A percentile compares a stretch with the other conserved stretches of the same genome.
Evolutionary conservation across 1,139 yeast genomes (phyloP).

Genomic region (Meyerozyma athensensis): DNA sequence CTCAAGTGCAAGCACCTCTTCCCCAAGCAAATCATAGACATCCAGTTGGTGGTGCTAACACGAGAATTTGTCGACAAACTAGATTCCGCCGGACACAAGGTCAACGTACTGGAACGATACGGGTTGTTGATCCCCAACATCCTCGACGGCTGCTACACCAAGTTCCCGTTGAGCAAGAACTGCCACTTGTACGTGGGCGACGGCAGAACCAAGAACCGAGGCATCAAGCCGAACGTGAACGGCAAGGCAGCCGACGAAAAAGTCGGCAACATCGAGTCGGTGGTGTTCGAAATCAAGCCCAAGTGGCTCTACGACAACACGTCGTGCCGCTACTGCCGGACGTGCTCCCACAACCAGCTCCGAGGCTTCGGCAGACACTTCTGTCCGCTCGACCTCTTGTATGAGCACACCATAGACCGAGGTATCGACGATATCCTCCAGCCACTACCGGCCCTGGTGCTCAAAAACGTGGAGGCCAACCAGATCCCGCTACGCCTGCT

Average conservation of each 20-base stretch:
- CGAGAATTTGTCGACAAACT: slow-evolving; percentile 29
- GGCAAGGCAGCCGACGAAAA: neutral
- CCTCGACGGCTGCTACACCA: slow-evolving; percentile 28
- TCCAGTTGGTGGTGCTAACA: slow-evolving; percentile 35
- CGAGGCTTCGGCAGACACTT: slow-evolving; percentile 32
- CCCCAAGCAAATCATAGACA: slow-evolving; percentile 35
- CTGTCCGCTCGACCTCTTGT: slow-evolving; percentile 41
- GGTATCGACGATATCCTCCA: slow-evolving; percentile 34
- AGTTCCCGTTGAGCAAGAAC: slow-evolving; percentile 29
- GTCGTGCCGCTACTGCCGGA: slow-evolving; percentile 37
- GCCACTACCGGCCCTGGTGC: slow-evolving; percentile 21
- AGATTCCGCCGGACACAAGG: slow-evolving; percentile 22
- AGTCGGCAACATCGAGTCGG: slow-evolving; percentile 19
- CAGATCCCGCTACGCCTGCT: slow-evolving; percentile 28
- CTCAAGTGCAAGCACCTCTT: slow-evolving; percentile 37
- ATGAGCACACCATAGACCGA: slow-evolving; percentile 26
- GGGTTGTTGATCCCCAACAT: slow-evolving; percentile 42
- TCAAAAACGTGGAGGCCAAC: slow-evolving; percentile 16
- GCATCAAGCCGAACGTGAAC: neutral
- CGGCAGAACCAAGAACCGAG: neutral
- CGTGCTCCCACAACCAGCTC: slow-evolving; percentile 40
- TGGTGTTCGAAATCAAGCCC: slow-evolving; percentile 42
- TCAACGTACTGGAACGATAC: slow-evolving; percentile 36
- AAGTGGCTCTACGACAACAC: slow-evolving; percentile 45
- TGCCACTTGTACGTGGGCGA: slow-evolving; percentile 28